Evolutionary conservation across 257 asterid genomes (phyloP).

Genomic region (Scutellaria galericulata): DNA sequence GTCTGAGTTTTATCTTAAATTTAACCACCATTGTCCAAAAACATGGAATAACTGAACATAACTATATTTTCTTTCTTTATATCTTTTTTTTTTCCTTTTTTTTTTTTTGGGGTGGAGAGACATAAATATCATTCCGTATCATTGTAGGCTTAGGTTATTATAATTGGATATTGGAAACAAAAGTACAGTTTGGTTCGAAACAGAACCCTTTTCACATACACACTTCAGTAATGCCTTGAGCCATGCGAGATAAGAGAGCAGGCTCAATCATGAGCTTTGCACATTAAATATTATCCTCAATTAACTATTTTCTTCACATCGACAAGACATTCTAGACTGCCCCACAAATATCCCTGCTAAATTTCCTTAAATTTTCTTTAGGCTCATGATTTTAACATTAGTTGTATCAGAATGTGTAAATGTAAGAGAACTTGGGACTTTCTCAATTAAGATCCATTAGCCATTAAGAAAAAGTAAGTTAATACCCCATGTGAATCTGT

Average conservation of each 20-base stretch:
- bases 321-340: background rate
- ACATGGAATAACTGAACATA: slow-evolving; percentile 14
- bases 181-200: background rate
- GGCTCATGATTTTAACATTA: background rate
- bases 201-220: background rate
- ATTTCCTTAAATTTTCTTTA: background rate
- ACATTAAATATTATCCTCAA: slow-evolving; percentile 1
- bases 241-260: background rate
- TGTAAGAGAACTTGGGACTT: background rate
- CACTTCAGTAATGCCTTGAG: background rate
- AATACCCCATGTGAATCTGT: background rate
- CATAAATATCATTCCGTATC: background rate
- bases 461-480: slow-evolving; percentile 7
- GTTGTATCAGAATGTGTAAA: background rate
- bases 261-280: background rate
- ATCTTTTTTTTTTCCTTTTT: background rate
- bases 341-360: background rate
- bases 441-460: background rate
- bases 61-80: background rate
- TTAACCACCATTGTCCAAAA: background rate
- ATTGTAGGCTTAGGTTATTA: background rate
- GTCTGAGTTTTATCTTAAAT: background rate
- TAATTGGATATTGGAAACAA: background rate
- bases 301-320: background rate
- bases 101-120: too few relatives aligned